Evolutionary conservation across 306 rosid species (phyloP).

Genomic region (Erythrophleum fordii): DNA sequence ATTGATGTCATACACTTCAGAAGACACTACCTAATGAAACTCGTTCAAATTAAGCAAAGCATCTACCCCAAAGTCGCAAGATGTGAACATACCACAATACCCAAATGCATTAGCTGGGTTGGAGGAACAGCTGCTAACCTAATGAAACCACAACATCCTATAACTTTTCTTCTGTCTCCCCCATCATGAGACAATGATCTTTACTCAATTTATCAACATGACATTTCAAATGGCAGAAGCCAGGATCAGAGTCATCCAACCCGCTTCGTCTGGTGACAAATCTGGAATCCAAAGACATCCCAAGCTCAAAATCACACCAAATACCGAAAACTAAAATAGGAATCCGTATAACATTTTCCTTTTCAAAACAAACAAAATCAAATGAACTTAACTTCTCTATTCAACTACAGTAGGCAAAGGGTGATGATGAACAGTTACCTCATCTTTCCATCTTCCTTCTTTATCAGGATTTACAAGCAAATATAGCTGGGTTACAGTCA

Average conservation of each 20-base stretch:
- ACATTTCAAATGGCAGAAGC: slow-evolving; percentile 39
- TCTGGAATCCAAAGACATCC: slow-evolving; percentile 40
- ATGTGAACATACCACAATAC: slow-evolving; percentile 19
- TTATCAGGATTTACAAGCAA: slow-evolving; percentile 37
- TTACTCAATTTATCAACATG: slow-evolving; percentile 35
- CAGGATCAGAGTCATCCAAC: slow-evolving; percentile 41
- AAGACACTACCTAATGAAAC: slow-evolving; percentile 38
- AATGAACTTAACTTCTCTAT: slow-evolving; percentile 50
- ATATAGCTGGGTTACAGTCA: slow-evolving; percentile 54
- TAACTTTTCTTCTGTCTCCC: slow-evolving; percentile 37
- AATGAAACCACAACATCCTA: slow-evolving; percentile 36
- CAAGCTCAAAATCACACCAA: slow-evolving; percentile 43
- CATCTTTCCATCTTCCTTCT: slow-evolving; percentile 42
- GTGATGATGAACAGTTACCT: slow-evolving; percentile 46
- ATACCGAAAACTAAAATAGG: slow-evolving; percentile 32
- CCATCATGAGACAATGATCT: slow-evolving; percentile 44
- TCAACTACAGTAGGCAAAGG: slow-evolving; percentile 42
- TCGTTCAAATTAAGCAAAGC: slow-evolving; percentile 46
- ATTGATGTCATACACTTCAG: slow-evolving; percentile 42
- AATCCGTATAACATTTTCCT: slow-evolving; percentile 26
- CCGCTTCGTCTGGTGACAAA: slow-evolving; percentile 38
- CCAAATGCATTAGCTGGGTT: slow-evolving; percentile 42
- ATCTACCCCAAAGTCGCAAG: slow-evolving; percentile 41
- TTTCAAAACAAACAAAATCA: slow-evolving; percentile 3
- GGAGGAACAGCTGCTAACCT: slow-evolving; percentile 29